Base-by-base conservation (phyloP, 2,329 filamentous ascomycete genomes). In the Cercospora zeae-maydis region DNA sequence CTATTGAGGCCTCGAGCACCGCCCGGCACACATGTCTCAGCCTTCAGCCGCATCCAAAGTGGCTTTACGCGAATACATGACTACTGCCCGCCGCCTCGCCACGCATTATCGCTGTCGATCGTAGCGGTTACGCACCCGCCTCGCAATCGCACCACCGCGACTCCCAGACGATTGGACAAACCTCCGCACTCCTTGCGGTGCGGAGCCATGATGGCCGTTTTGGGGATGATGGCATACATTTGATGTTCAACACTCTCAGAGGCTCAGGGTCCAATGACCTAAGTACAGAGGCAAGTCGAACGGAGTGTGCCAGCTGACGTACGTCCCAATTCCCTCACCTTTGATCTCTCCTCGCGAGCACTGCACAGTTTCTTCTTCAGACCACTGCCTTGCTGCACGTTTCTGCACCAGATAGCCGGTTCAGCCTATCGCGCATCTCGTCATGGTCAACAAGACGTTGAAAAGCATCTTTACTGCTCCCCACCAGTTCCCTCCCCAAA, bases 401-500 rank as follows among this genome's bases (percentile, higher is more conserved):
- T 42, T 10, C 39, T 42, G 11, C 4, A 51, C 24, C 47, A 31
- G 30, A 27, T 36, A 59, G 30, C 54, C 52, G 24, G 51, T 58
- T 9, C 53, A 55, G 24, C 55, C 55, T n/a, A 16, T 31, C 27
- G n/a, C n/a, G 19, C 10, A 49, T 53, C 13, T 55, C 47, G 33
- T 14, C 24, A 65, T 66, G 59, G 65, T 66, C 54, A 66, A 61
- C 21, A 33, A 24, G 8, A 64, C 65, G 11, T 36, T 49, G 13
- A 66, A 64, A 47, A 65, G 62, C 57, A 65, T 64, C 31, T 67
- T 65, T 34, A 63, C 65, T 10, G 54, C 65, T 45, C 58, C 63
- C 27, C 53, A 55, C n/a, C 56, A 49, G 19, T 27, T 51, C 4
- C 27, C 56, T 37, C 56, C 47, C 30, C 16, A 51, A 37, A 42